These are phyloP conservation scores for Penicillium canescens DNA, from an alignment of 495 filamentous ascomycete species.

Conservation along the genomic window DNA sequence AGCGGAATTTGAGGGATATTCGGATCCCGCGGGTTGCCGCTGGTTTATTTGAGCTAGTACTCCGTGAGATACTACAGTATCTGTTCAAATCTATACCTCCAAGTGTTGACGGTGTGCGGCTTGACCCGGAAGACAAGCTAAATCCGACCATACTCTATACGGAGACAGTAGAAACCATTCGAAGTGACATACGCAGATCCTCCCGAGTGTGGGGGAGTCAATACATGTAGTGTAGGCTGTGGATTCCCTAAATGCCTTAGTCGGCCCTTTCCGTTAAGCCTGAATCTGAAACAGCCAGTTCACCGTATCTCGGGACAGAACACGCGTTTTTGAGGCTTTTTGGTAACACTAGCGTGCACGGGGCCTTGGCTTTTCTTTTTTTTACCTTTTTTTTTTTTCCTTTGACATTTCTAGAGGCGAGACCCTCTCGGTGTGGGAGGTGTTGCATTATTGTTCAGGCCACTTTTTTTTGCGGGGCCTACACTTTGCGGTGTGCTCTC, in stretches of 20 bases:
- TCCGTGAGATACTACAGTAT: too few relatives aligned
- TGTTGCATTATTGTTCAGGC: constrained; percentile 8
- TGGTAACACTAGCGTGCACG: constrained; percentile 14
- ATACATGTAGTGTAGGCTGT: too few relatives aligned
- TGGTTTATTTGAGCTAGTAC: too few relatives aligned
- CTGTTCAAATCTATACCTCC: too few relatives aligned
- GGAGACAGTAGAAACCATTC: not conserved
- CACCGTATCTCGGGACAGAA: constrained; percentile 13
- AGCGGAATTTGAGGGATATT: too few relatives aligned
- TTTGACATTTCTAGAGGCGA: not conserved
- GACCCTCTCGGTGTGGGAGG: not conserved
- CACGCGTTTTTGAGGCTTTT: constrained; percentile 26
- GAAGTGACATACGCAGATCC: constrained; percentile 8
- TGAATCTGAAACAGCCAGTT: constrained; percentile 40
- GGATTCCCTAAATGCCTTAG: constrained; percentile 2
- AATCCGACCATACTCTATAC: not conserved
- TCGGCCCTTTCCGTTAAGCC: constrained; percentile 27
- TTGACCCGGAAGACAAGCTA: not conserved
- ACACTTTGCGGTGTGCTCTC: constrained; percentile 8
- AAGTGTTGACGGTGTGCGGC: not conserved
- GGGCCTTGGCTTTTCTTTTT: constrained; percentile 11
- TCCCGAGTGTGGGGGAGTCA: not conserved
- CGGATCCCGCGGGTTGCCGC: too few relatives aligned
- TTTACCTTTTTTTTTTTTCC: not conserved
- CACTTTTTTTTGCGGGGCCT: constrained; percentile 3